phyloP scores from a whole-genome alignment of 208 protist genomes.

The Porcisia hertigi region DNA sequence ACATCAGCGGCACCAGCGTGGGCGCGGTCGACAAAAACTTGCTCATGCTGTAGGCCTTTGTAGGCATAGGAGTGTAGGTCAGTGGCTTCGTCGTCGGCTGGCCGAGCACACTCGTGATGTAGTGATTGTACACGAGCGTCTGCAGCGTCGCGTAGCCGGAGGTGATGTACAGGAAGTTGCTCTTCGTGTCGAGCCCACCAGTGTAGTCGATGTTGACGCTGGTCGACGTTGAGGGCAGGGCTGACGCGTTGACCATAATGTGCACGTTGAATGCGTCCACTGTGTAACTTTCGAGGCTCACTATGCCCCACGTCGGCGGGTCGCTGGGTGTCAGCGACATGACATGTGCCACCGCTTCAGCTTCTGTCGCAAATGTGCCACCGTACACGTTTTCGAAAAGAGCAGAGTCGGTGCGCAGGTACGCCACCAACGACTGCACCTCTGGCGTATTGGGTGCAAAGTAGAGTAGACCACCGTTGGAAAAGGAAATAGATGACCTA shows the following conservation, averaged over 20 bases:
- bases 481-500: slow-evolving; percentile 14
- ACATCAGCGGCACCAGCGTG: slow-evolving; percentile 42
- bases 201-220: slow-evolving; percentile 9
- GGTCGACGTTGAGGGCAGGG: slow-evolving; percentile 18
- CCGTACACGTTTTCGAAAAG: slow-evolving; percentile 53
- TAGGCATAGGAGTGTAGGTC: slow-evolving; percentile 28
- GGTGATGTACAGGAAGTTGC: slow-evolving; percentile 18
- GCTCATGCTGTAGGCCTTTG: slow-evolving; percentile 15
- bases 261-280: slow-evolving; percentile 16
- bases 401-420: slow-evolving; percentile 24
- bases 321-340: neutral
- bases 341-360: slow-evolving; percentile 12
- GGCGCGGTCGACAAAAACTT: slow-evolving; percentile 31
- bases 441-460: slow-evolving; percentile 43
- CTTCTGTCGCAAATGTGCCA: slow-evolving; percentile 29
- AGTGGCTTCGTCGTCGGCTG: slow-evolving; percentile 9
- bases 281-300: slow-evolving; percentile 19
- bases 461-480: slow-evolving; percentile 44
- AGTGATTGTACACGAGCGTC: slow-evolving; percentile 32
- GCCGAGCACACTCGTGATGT: slow-evolving; percentile 6
- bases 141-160: slow-evolving; percentile 43
- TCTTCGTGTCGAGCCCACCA: slow-evolving; percentile 14
- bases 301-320: slow-evolving; percentile 25
- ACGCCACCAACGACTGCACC: slow-evolving; percentile 32
- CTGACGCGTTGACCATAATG: slow-evolving; percentile 32